Evolutionary conservation across 2,329 filamentous ascomycete species (phyloP), one percentile per base, ranked within the genome.

Genomic region (Sporothrix schenckii): DNA sequence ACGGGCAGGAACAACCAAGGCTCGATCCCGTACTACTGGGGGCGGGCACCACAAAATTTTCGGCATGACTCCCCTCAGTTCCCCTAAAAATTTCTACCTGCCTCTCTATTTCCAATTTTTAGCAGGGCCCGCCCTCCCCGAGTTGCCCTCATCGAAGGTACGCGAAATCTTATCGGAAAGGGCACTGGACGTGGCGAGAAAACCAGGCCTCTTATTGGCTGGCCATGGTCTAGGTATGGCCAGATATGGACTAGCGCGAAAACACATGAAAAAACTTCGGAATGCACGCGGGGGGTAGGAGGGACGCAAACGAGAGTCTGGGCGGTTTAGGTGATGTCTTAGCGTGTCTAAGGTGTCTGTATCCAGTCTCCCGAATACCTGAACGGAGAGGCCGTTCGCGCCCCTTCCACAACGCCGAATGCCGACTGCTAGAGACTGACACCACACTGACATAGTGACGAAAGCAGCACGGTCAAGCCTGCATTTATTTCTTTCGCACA

Each of bases 131-230:
- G 58, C 58, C 53, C 39, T 61, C 41, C n/a, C 60, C 54, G 49
- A 60, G 41, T 63, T 39, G 52, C 61, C 65, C 27, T 50, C 68
- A 21, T 68, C 54, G 41, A 61, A 71, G 72, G 63, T 53, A 70
- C 70, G 71, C 75, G 75, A 76, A 76, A 75, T 75, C 73, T 74
- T 72, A 76, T 75, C 75, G 75, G 75, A 73, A 74, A 53, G 63
- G 30, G 44, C 56, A 19, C 21, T 63, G 54, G 68, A 34, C 34
- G 73, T 70, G 72, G 72, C 68, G 58, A 72, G 56, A 69, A 65
- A 69, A 68, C 61, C 66, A 52, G 58, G 21, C n/a, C 34, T 58
- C 11, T 63, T 14, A 69, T 73, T 74, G 71, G 71, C 50, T 68
- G 19, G 21, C 27, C 14, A 6, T 11, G 69, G 69, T 47, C 54